Base-by-base conservation (phyloP, 2,329 filamentous ascomycete species). In the Bretziella fagacearum region DNA sequence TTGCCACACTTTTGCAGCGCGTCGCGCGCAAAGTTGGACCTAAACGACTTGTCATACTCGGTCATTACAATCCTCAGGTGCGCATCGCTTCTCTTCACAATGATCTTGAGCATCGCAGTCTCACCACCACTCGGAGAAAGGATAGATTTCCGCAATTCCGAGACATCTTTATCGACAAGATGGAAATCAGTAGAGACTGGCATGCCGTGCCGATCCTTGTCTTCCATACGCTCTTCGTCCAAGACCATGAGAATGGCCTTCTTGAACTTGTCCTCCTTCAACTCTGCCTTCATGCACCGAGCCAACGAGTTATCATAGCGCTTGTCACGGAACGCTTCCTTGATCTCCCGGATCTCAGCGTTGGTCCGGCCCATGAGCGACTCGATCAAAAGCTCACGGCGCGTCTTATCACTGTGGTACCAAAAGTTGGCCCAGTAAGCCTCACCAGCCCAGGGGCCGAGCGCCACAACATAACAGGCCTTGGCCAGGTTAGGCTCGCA, bases 371-470 rank as follows among this genome's bases (percentile, higher is more conserved):
- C 91, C 77, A 95, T 93, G 17, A 98, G 71, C 4, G 79, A 77
- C 63, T 98, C 91, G 56, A 96, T 95, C 46, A 98, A 73, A 29
- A 98, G 70, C 62, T 96, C 89, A 4, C 87, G 77, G 2, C 85
- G 74, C 6, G 79, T 84, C 56, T 80, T 83, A 61, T 89, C 82
- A 30, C 80, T 79, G 59, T 95, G 89, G 64, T 95, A 96, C 79
- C 86, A 96, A 62, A 85, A 94, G 61, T 95, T 96, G 51, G 89
- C 86, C 87, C 91, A 98, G 68, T 94, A 94, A 0, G 85, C 84
- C 61, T 98, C 91, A 55, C 79, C 81, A 64, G 95, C 91, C 79
- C 86, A 96, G 45, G 74, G 73, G 7, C 91, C 91, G 0, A 96
- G 73, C 0, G 89, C 86, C 2, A 84, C 87, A 3, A 87, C 78